These are phyloP conservation scores for Leccinum sublutescens DNA, from an alignment of 768 basidiomycete species.

Conservation along the genomic window DNA sequence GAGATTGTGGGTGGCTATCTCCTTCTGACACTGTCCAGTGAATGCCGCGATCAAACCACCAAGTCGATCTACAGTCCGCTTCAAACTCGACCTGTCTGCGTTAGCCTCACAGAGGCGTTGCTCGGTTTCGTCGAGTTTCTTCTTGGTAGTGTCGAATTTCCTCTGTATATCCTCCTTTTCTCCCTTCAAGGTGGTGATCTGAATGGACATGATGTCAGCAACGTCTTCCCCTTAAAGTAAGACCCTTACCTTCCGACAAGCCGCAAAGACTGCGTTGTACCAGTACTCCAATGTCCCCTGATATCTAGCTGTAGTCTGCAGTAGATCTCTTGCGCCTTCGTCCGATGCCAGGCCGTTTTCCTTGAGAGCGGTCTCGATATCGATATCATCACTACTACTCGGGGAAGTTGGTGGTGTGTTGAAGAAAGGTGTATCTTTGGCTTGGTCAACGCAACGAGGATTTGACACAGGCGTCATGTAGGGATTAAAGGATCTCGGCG, in stretches of 20 bases:
- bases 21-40: constrained; percentile 7
- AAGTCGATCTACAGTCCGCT: constrained; percentile 13
- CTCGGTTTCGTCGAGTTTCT: constrained; percentile 21
- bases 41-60: constrained; percentile 8
- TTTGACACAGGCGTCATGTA: constrained; percentile 30
- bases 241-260: constrained; percentile 13
- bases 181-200: constrained; percentile 18
- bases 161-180: constrained; percentile 17
- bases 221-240: neutral
- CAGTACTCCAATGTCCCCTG: constrained; percentile 15
- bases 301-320: constrained; percentile 17
- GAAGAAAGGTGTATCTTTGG: neutral
- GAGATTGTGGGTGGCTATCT: neutral
- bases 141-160: constrained; percentile 13
- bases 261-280: constrained; percentile 10
- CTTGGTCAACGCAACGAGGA: constrained; percentile 10
- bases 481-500: constrained; percentile 18
- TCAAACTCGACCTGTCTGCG: constrained; percentile 12
- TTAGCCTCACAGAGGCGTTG: constrained; percentile 16
- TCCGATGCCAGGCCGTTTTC: neutral
- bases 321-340: constrained; percentile 2
- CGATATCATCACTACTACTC: neutral
- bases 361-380: neutral
- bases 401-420: constrained; percentile 8
- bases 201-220: neutral